A percentile compares a stretch with the other conserved stretches of the same genome.
Evolutionary conservation across 768 basidiomycete genomes (phyloP).

Genomic region (Clavaria fumosa): DNA sequence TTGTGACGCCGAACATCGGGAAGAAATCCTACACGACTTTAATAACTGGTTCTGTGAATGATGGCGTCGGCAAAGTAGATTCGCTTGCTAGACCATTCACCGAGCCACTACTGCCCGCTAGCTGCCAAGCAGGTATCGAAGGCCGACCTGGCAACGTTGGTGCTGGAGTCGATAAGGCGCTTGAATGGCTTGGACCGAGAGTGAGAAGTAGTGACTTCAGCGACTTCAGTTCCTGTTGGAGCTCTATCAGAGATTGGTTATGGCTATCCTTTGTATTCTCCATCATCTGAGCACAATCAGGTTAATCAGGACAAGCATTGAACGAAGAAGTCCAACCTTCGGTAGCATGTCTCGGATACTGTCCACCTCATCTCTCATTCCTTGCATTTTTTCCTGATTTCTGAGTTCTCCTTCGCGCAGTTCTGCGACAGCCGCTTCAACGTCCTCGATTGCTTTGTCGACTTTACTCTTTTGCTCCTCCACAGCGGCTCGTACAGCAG

Average conservation of each 20-base stretch:
- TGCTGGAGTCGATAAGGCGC: slow-evolving; percentile 36
- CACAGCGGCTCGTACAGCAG: slow-evolving; percentile 52
- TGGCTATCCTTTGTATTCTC: slow-evolving; percentile 85
- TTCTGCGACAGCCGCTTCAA: slow-evolving; percentile 55
- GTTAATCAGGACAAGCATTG: slow-evolving; percentile 2
- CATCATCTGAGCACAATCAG: slow-evolving; percentile 54
- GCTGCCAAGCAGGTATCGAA: slow-evolving; percentile 85
- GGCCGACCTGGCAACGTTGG: slow-evolving; percentile 38
- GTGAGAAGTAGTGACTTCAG: slow-evolving; percentile 79
- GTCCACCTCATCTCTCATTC: slow-evolving; percentile 83
- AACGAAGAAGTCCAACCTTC: slow-evolving; percentile 39
- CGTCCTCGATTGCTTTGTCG: slow-evolving; percentile 54
- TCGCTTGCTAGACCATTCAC: too few relatives aligned
- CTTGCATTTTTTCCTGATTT: slow-evolving; percentile 78
- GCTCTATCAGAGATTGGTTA: slow-evolving; percentile 64
- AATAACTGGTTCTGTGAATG: too few relatives aligned
- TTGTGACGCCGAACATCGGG: too few relatives aligned
- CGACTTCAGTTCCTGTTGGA: slow-evolving; percentile 90
- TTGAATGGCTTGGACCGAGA: slow-evolving; percentile 35
- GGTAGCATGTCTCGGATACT: slow-evolving; percentile 86
- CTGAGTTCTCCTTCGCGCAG: slow-evolving; percentile 66
- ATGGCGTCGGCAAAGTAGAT: too few relatives aligned
- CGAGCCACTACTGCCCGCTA: slow-evolving; percentile 29
- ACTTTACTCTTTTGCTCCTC: slow-evolving; percentile 66
- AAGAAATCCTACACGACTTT: too few relatives aligned